Percentiles rank a stretch among this genome's conserved stretches.
Evolutionary conservation across 805 yeast species (phyloP).

Genomic region (Saturnispora ahearnii): DNA sequence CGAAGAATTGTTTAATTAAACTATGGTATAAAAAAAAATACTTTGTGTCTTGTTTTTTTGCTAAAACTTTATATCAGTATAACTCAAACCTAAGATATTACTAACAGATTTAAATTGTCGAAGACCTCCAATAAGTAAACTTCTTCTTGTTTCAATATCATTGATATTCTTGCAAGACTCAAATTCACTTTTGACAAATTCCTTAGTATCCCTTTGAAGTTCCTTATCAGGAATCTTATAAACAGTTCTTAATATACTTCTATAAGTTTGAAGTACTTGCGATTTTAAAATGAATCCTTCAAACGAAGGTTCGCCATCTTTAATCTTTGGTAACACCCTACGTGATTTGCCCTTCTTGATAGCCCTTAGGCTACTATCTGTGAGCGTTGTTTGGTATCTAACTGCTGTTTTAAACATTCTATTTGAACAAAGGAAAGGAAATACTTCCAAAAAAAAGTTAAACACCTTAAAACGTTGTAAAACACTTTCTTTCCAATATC

Average conservation of each 20-base stretch:
- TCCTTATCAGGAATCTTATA: slow-evolving; percentile 19
- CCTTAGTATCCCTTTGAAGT: slow-evolving; percentile 19
- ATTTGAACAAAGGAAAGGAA: background rate
- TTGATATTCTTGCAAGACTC: slow-evolving; percentile 16
- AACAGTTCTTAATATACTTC: slow-evolving; percentile 25
- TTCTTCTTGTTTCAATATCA: slow-evolving; percentile 22
- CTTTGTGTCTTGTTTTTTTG: background rate
- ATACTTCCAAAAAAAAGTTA: background rate
- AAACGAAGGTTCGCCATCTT: slow-evolving; percentile 10
- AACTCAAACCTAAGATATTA: slow-evolving; percentile 23
- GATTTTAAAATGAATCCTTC: slow-evolving; percentile 23
- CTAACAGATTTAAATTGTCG: slow-evolving; percentile 27
- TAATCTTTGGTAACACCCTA: slow-evolving; percentile 2
- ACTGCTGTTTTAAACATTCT: background rate
- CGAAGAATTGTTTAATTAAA: slow-evolving; percentile 57
- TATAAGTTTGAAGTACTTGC: slow-evolving; percentile 24
- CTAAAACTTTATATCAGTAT: slow-evolving; percentile 16
- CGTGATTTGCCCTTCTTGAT: background rate
- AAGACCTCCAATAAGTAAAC: slow-evolving; percentile 27
- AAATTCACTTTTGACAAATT: slow-evolving; percentile 28
- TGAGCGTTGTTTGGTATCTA: slow-evolving; percentile 3
- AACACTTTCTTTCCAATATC: too few species aligned
- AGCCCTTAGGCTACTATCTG: slow-evolving; percentile 6
- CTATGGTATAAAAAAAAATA: slow-evolving; percentile 2
- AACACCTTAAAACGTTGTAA: background rate